phyloP scores from a whole-genome alignment of 1,284 basidiomycete genomes.

The Moesziomyces parantarcticus region DNA sequence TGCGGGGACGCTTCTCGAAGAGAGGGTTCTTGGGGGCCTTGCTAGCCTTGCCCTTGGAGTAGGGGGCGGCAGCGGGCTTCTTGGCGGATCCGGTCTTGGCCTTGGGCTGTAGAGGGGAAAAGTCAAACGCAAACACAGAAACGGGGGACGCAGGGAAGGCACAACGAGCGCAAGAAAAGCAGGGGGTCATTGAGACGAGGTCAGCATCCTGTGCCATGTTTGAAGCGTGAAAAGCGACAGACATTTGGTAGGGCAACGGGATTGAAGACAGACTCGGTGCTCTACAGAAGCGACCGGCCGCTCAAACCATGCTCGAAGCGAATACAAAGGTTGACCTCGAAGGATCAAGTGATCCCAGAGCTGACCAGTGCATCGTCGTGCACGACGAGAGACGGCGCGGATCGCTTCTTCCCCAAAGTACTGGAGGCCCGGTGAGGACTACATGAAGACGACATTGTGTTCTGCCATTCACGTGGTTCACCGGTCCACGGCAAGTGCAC shows the following conservation, averaged over 20 bases:
- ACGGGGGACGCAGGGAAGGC: neutral
- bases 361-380: conserved; percentile 34
- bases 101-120: conserved; percentile 58
- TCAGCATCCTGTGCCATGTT: conserved; percentile 55
- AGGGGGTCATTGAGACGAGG: conserved; percentile 67
- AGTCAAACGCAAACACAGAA: conserved; percentile 6
- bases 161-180: conserved; percentile 11
- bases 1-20: conserved; percentile 88
- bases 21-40: conserved; percentile 89
- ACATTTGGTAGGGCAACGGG: conserved; percentile 33
- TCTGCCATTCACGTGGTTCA: conserved; percentile 23
- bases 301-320: conserved; percentile 9
- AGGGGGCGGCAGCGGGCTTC: conserved; percentile 63
- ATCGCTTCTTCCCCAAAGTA: conserved; percentile 37
- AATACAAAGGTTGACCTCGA: conserved; percentile 35
- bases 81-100: conserved; percentile 63
- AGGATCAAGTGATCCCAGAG: conserved; percentile 6
- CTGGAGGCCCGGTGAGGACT: conserved; percentile 19
- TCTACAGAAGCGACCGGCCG: conserved; percentile 49
- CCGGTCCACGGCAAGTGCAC: conserved; percentile 22
- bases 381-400: conserved; percentile 10
- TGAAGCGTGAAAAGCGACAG: conserved; percentile 39
- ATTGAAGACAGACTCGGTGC: conserved; percentile 60
- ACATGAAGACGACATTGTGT: conserved; percentile 37
- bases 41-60: conserved; percentile 64